Evolutionary conservation across 1,284 basidiomycete genomes (phyloP), one percentile per base, ranked within the genome.

Genomic region (Rhodotorula sp.): DNA sequence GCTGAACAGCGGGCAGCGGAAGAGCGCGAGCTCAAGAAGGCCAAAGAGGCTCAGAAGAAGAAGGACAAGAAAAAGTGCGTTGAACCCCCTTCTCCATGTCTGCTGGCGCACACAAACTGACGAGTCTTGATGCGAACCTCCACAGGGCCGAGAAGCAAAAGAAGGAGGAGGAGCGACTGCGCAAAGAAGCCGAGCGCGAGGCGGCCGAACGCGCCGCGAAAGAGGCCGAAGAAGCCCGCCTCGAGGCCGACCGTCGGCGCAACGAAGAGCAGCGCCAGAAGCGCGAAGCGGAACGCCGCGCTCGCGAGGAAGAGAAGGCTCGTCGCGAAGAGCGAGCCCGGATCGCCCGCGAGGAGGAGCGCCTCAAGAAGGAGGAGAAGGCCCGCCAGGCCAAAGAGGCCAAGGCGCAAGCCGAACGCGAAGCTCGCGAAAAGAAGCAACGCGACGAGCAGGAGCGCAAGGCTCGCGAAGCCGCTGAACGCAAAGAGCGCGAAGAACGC

Each of bases 21-120:
- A 77, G 91, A 93, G 78, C 86, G 87, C 76, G 94, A 97, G 83
- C 91, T 89, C 70, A 95, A 96, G 86, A 95, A 95, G 83, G 89
- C 91, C 80, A 91, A 88, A 75, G 93, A 96, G 82, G 94, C 94
- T 81, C 92, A 97, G 86, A 95, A 93, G 85, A 98, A 98, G 87
- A 98, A 98, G 85, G 94, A 95, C 81, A 95, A 95, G 88, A 91
- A 91, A 84, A 88, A 84, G 91, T 92, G 76, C 45, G 86, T 82
- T 10, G 22, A 22, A 3, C 20, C 29, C n/a, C 6, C 14, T 26
- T n/a, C 64, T 30, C 60, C 24, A 22, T 42, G 5, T 44, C 26
- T 15, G 51, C 20, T 7, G 20, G 20, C 45, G 14, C 17, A 42
- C 4, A 30, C 18, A 24, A 18, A 1, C 22, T 12, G 6, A 17